Percentiles rank a stretch among this genome's conserved stretches.
These are phyloP conservation scores for Scheffersomyces ergatensis DNA, from an alignment of 805 yeast species.

Conservation along the genomic window DNA sequence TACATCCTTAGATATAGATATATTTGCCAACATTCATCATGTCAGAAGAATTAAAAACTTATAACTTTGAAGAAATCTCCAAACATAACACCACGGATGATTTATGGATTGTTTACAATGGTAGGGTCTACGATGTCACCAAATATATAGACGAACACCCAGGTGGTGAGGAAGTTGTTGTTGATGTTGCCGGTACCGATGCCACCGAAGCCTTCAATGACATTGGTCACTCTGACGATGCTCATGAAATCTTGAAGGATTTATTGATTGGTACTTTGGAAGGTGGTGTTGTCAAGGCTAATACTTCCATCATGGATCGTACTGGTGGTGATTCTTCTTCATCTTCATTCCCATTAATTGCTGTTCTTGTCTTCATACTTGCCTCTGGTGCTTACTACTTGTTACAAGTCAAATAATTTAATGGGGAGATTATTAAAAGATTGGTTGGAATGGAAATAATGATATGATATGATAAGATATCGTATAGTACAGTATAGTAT, in stretches of 20 bases:
- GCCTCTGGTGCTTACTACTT: conserved; percentile 45
- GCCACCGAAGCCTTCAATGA: conserved; percentile 55
- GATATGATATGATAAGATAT: no score
- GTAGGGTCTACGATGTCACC: conserved; percentile 40
- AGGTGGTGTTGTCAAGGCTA: conserved; percentile 45
- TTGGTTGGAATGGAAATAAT: no score
- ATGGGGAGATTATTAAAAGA: no score
- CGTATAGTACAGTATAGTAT: no score
- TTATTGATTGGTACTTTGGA: conserved; percentile 79
- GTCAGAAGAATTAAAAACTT: conserved; percentile 34
- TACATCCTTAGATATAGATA: background rate
- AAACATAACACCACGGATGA: conserved; percentile 38
- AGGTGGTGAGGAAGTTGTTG: conserved; percentile 47
- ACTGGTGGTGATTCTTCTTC: conserved; percentile 15
- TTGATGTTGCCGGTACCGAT: conserved; percentile 42
- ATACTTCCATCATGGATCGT: conserved; percentile 13
- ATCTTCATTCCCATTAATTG: conserved; percentile 26
- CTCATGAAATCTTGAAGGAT: conserved; percentile 69
- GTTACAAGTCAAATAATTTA: conserved; percentile 1
- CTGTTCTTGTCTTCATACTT: conserved; percentile 34
- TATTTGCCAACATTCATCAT: background rate
- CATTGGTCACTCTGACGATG: conserved; percentile 97
- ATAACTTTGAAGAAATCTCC: conserved; percentile 52
- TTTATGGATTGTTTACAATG: conserved; percentile 45
- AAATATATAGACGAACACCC: conserved; percentile 46